Conservation (phyloP, 768 basidiomycete genomes). For the Termitomyces sp. region DNA sequence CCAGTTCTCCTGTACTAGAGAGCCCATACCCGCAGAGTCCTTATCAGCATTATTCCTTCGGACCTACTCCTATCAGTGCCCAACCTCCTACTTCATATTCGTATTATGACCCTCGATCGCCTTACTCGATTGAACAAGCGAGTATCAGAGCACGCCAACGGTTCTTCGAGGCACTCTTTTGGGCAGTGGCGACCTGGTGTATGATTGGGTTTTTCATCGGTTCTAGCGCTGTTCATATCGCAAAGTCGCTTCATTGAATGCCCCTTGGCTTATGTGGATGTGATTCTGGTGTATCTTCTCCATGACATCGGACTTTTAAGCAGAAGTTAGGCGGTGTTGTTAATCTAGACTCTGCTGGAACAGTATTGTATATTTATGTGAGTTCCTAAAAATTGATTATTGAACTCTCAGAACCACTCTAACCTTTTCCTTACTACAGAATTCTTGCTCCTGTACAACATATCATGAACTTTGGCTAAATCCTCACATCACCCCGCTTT, state of each 20-base stretch:
- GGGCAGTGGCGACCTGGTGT: slow-evolving; percentile 12
- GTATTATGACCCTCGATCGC: slow-evolving; percentile 35
- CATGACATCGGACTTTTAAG: not conserved
- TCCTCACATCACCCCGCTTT: not conserved
- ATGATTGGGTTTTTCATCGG: slow-evolving; percentile 23
- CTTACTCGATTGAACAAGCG: slow-evolving; percentile 24
- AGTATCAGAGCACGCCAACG: slow-evolving; percentile 34
- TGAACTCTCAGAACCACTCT: not conserved
- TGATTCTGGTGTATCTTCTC: not conserved
- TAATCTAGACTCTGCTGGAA: not conserved
- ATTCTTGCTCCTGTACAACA: not conserved
- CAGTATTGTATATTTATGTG: not conserved
- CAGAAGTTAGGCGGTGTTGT: not conserved
- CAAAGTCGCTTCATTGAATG: not conserved
- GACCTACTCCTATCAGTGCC: slow-evolving; percentile 35
- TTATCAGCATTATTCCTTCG: slow-evolving; percentile 25
- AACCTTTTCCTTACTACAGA: not conserved
- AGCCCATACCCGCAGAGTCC: not conserved
- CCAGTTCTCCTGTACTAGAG: slow-evolving; percentile 1
- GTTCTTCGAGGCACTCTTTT: slow-evolving; percentile 23
- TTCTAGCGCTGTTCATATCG: slow-evolving; percentile 1
- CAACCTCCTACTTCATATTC: slow-evolving; percentile 32
- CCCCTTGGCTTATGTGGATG: not conserved
- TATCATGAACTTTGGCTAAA: not conserved
- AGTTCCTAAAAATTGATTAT: not conserved